Evolutionary conservation across 208 protist species (phyloP).

Genomic region (Trichomonas vaginalis): DNA sequence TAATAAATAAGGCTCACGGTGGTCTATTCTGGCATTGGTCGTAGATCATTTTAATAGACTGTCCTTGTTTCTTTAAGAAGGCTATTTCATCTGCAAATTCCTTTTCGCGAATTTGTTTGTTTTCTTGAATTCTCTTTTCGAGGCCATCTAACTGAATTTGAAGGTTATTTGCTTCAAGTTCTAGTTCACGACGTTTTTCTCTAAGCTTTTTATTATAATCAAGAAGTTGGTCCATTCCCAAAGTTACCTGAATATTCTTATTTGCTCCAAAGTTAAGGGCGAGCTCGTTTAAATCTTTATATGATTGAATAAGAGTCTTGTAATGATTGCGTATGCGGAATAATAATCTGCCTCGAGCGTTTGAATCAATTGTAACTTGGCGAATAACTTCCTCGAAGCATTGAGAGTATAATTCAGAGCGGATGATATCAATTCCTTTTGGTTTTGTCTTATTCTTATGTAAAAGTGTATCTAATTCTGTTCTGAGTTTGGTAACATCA

Average conservation of each 20-base stretch:
- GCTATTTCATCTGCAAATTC: slow-evolving; percentile 4
- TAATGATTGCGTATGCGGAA: neutral
- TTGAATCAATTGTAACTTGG: slow-evolving; percentile 19
- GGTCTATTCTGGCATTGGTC: too few relatives aligned
- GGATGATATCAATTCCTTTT: neutral
- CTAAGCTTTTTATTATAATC: neutral
- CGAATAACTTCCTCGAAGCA: slow-evolving; percentile 25
- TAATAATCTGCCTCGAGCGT: neutral
- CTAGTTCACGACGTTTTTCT: neutral
- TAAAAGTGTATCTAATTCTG: neutral
- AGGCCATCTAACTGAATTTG: neutral
- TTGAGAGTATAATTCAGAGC: slow-evolving; percentile 16
- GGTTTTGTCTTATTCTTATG: neutral
- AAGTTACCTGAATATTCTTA: neutral
- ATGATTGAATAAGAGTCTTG: neutral
- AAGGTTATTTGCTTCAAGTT: neutral
- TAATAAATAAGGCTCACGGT: too few relatives aligned
- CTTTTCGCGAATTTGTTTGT: neutral
- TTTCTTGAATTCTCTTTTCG: neutral
- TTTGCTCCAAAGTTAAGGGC: neutral
- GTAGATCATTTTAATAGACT: neutral
- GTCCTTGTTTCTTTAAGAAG: neutral
- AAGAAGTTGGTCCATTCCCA: neutral
- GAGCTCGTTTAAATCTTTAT: neutral
- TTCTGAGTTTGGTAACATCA: neutral